phyloP scores from a whole-genome alignment of 2,329 filamentous ascomycete species.

The Aspergillus eucalypticola region DNA sequence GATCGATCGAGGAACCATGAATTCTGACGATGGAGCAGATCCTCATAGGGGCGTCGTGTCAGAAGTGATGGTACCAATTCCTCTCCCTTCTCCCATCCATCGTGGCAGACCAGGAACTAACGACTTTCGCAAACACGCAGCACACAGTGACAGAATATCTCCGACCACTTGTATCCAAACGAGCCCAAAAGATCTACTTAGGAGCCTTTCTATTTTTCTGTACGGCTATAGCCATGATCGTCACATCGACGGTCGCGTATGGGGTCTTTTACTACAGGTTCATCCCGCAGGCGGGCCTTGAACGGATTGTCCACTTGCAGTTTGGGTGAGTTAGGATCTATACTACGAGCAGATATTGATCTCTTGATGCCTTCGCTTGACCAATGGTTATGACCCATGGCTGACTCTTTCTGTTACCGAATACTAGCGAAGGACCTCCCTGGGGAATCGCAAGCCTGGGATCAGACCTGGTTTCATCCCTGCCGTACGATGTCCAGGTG shows the following conservation, averaged over 20 bases:
- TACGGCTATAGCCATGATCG: slow-evolving; percentile 58
- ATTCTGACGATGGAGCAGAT: slow-evolving; percentile 15
- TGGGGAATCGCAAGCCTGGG: slow-evolving; percentile 55
- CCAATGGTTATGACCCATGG: neutral
- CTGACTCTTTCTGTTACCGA: slow-evolving; percentile 9
- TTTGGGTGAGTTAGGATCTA: slow-evolving; percentile 53
- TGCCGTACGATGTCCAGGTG: slow-evolving; percentile 82
- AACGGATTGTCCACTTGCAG: slow-evolving; percentile 65
- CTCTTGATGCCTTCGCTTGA: neutral
- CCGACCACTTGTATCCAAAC: slow-evolving; percentile 58
- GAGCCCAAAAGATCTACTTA: slow-evolving; percentile 65
- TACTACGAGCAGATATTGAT: neutral
- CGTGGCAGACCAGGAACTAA: slow-evolving; percentile 20
- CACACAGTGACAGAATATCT: slow-evolving; percentile 56
- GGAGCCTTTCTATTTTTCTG: slow-evolving; percentile 57
- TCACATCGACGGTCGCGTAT: slow-evolving; percentile 62
- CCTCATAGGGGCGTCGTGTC: slow-evolving; percentile 11
- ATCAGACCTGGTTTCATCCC: slow-evolving; percentile 63
- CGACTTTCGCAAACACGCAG: slow-evolving; percentile 39
- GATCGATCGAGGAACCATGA: slow-evolving; percentile 15
- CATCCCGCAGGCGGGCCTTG: slow-evolving; percentile 65
- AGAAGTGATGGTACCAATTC: slow-evolving; percentile 19
- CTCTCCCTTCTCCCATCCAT: neutral
- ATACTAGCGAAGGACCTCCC: slow-evolving; percentile 47
- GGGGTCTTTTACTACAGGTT: slow-evolving; percentile 68